Base-by-base conservation (phyloP, 2,329 filamentous ascomycete genomes). In the Epichloe amarillans region DNA sequence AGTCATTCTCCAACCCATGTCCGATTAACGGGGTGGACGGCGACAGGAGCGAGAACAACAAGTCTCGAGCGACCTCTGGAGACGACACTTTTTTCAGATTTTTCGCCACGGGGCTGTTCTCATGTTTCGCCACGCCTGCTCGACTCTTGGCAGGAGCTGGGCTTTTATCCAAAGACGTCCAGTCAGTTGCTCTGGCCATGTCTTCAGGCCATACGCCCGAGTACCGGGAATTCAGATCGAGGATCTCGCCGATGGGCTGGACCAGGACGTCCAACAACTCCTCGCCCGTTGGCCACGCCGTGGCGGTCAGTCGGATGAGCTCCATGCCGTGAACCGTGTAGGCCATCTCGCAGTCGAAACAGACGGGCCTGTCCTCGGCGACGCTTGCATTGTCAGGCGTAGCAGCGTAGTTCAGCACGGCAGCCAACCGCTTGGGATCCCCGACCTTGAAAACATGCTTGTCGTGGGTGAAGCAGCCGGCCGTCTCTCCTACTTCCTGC, bases 301-400 rank as follows among this genome's bases (percentile, higher is more conserved):
- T 84, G 5, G 87, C 90, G 0, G 93, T 97, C 3, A 98, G 68
- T 8, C 93, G 87, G 51, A 97, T 83, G 17, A 98, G 76, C 65
- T 98, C 93, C 56, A 97, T 71, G 0, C 94, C 93, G 47, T 84
- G 68, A 1, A 87, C 86, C 0, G 94, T 98, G 62, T 95, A 97
- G 4, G 87, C 88, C 93, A 98, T 98, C 64, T 98, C 93, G 61
- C 93, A 97, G 64, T 98, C 93, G 60, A 98, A 91, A 56, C 82
- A 85, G 11, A 97, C 81, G 2, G 85, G 87, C 37, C 78, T 77
- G 49, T 76, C 69, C 1, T 66, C 60, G 0, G 72, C 69, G 1
- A 70, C 72, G 2, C 68, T 59, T 1, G 70, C 64, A 56, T 88
- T 89, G 12, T 73, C 67, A 0, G 90, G 90, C 0, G 93, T 97